Conservation (phyloP, 768 basidiomycete genomes). For the Boletales sp. region DNA sequence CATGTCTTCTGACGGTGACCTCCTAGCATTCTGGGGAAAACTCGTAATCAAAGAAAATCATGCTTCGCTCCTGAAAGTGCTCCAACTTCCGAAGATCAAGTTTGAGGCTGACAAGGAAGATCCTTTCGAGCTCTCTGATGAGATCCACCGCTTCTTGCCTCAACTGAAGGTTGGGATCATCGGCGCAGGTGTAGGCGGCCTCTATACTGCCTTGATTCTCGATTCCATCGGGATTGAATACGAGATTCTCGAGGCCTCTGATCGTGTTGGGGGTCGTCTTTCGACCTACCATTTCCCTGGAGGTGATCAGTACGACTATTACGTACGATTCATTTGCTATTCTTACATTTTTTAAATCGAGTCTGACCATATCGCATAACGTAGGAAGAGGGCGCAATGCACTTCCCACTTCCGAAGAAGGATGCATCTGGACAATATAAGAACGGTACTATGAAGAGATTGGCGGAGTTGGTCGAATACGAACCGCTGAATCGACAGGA, state of each 20-base stretch:
- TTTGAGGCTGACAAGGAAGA: not conserved
- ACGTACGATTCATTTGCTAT: conserved; percentile 19
- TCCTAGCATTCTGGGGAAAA: conserved; percentile 14
- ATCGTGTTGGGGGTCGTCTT: conserved; percentile 41
- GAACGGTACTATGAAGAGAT: conserved; percentile 28
- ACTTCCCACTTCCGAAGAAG: conserved; percentile 28
- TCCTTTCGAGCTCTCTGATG: not conserved
- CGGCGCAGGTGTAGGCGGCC: conserved; percentile 27
- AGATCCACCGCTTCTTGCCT: not conserved
- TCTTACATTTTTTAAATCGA: not conserved
- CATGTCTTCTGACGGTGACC: conserved; percentile 17
- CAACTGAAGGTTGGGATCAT: conserved; percentile 15
- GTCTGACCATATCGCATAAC: not conserved
- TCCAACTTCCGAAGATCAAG: not conserved
- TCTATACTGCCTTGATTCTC: conserved; percentile 45
- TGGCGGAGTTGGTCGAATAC: conserved; percentile 28
- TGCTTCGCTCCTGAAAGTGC: conserved; percentile 1
- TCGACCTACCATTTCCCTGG: conserved; percentile 39
- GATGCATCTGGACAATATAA: conserved; percentile 12
- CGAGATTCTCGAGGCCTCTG: conserved; percentile 43
- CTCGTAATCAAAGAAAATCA: conserved; percentile 13
- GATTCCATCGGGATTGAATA: conserved; percentile 39
- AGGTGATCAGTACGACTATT: conserved; percentile 33
- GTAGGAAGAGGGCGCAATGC: conserved; percentile 41
- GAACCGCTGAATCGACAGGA: conserved; percentile 9